Evolutionary conservation across 148 eudicot genomes (phyloP), one percentile per base, ranked within the genome.

Genomic region (Amaranthus hypochondriacus): DNA sequence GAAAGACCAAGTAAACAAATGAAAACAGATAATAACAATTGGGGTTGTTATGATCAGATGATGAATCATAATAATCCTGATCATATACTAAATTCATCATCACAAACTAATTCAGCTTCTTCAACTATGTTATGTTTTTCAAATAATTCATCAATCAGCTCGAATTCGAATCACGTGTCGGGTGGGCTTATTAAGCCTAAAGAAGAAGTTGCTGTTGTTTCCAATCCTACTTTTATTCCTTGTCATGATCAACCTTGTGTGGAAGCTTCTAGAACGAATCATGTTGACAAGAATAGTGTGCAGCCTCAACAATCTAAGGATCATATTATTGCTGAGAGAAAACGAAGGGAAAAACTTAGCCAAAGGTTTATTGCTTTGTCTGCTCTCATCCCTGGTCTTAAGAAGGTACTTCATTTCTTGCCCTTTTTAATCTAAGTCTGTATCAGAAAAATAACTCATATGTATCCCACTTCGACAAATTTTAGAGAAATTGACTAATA

Each of bases 281-380:
- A 28, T 28, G 21, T 66, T 69, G 81, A 64, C 47, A 75, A 78
- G 56, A 80, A 82, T 71, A 71, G 75, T 73, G 39, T 72, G 70
- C 54, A 62, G 54, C 51, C 80, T 9, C 56, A 51, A 49, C 85
- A 83, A 6, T 73, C 87, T 65, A 86, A 81, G 73, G 89, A 89
- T 18, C 90, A 89, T 68, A 77, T 89, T 64, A 47, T 87, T 18
- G 90, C 90, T 57, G 93, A 89, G 80, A 89, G 90, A 54, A 89
- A 82, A 73, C 83, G 90, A 49, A 61, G 90, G n/a, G 90, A 87
- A 62, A 89, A 86, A 75, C 84, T 86, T 49, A 87, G 86, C 74
- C 87, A 89, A 57, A 73, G 78, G 61, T 87, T 89, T 78, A 81
- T 87, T 58, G 87, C 93, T 61, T 80, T 89, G 39, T 89, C 93